Percentiles rank a stretch among this genome's conserved stretches.
Conservation (phyloP, 2,329 filamentous ascomycete genomes). For the Alternaria dauci region DNA sequence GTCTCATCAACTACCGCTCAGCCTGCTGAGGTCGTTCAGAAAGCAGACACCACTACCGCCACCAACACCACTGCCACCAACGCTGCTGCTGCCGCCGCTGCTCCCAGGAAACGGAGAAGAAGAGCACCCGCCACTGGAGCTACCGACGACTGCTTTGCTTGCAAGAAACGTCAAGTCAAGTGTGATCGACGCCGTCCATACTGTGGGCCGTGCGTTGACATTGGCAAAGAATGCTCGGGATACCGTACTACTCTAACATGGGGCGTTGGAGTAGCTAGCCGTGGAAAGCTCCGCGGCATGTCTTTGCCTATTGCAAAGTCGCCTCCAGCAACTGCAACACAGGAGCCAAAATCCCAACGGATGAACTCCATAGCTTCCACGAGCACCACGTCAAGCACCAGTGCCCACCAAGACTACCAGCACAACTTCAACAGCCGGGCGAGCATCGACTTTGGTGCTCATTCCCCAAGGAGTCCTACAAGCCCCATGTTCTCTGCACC, state of each 20-base stretch:
- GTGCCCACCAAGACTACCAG: slow-evolving; percentile 33
- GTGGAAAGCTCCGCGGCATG: slow-evolving; percentile 90
- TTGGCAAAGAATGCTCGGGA: slow-evolving; percentile 90
- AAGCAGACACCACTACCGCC: slow-evolving; percentile 40
- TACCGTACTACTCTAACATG: slow-evolving; percentile 98
- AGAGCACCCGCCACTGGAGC: slow-evolving; percentile 88
- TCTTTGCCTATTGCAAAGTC: slow-evolving; percentile 71
- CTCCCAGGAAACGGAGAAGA: slow-evolving; percentile 75
- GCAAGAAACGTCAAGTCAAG: slow-evolving; percentile 80
- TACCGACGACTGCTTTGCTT: slow-evolving; percentile 94
- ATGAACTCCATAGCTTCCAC: slow-evolving; percentile 33
- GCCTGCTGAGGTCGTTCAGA: slow-evolving; percentile 44
- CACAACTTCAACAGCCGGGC: slow-evolving; percentile 38
- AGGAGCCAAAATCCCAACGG: slow-evolving; percentile 40
- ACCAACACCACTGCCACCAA: slow-evolving; percentile 23
- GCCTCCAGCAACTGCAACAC: slow-evolving; percentile 34
- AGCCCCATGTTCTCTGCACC: slow-evolving; percentile 48
- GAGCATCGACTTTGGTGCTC: slow-evolving; percentile 47
- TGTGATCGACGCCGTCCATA: slow-evolving; percentile 94
- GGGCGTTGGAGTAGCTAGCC: slow-evolving; percentile 94
- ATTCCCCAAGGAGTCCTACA: slow-evolving; percentile 48
- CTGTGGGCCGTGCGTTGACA: slow-evolving; percentile 91
- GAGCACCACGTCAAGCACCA: slow-evolving; percentile 27
- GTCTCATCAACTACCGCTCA: slow-evolving; percentile 46
- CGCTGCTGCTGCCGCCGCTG: slow-evolving; percentile 42